Percentiles rank a stretch among this genome's conserved stretches.
Evolutionary conservation across 1,284 basidiomycete species (phyloP).

Genomic region (Xerocomus cyaneibrunnescens): DNA sequence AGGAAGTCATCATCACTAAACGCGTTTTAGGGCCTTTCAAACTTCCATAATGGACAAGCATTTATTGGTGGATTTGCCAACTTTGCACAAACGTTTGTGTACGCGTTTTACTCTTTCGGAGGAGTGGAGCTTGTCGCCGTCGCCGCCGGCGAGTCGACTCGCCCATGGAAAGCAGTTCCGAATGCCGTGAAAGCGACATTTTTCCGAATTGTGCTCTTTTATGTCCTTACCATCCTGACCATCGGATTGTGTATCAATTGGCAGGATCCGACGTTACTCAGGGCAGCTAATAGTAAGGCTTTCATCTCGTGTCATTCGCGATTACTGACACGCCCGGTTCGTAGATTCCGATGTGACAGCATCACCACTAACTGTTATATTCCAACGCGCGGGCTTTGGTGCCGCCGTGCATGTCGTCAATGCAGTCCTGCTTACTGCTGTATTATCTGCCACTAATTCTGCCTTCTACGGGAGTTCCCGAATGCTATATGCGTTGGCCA

Average conservation of each 20-base stretch:
- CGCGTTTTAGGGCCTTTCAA: slow-evolving; percentile 45
- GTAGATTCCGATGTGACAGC: slow-evolving; percentile 47
- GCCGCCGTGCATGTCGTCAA: slow-evolving; percentile 58
- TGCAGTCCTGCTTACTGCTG: slow-evolving; percentile 65
- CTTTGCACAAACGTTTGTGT: slow-evolving; percentile 55
- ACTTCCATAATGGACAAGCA: slow-evolving; percentile 51
- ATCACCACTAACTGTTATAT: slow-evolving; percentile 59
- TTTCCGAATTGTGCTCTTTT: slow-evolving; percentile 64
- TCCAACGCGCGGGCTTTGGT: slow-evolving; percentile 55
- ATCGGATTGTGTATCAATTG: slow-evolving; percentile 59
- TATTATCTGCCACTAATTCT: slow-evolving; percentile 57
- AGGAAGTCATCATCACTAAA: neutral
- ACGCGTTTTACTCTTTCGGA: slow-evolving; percentile 68
- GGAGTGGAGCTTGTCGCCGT: slow-evolving; percentile 73
- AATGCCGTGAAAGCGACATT: slow-evolving; percentile 70
- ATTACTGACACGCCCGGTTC: slow-evolving; percentile 3
- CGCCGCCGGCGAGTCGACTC: slow-evolving; percentile 60
- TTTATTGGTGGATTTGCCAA: slow-evolving; percentile 54
- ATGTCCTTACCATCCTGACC: slow-evolving; percentile 54
- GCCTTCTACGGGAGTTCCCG: slow-evolving; percentile 67
- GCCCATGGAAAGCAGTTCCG: slow-evolving; percentile 62
- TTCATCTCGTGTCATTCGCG: neutral
- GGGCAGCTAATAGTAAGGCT: slow-evolving; percentile 42
- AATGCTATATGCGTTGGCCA: slow-evolving; percentile 55
- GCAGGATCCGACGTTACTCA: slow-evolving; percentile 47